Percentiles rank a stretch among this genome's conserved stretches.
Evolutionary conservation across 805 yeast species (phyloP).

Genomic region (Tetrapisispora fleetii): DNA sequence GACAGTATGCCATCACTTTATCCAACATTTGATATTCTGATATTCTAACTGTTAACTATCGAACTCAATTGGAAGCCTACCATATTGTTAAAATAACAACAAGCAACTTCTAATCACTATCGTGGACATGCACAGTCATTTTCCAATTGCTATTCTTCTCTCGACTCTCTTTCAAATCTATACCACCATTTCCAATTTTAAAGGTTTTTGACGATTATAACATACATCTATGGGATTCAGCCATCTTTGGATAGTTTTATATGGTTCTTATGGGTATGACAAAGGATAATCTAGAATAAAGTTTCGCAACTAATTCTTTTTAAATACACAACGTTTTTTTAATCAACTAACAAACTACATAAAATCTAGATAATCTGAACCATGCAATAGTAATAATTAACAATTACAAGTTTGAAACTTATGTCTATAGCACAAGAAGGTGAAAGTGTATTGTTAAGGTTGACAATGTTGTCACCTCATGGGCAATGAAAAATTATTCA

Average conservation of each 20-base stretch:
- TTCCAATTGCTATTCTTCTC: neutral
- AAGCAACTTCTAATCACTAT: too few relatives aligned
- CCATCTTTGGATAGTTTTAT: constrained; percentile 44
- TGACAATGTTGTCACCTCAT: too few relatives aligned
- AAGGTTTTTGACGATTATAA: constrained; percentile 19
- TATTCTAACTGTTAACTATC: too few relatives aligned
- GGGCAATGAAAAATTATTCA: too few relatives aligned
- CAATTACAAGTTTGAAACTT: too few relatives aligned
- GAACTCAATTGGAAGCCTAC: too few relatives aligned
- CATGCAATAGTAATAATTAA: too few relatives aligned
- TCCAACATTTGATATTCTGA: too few relatives aligned
- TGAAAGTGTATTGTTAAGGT: neutral
- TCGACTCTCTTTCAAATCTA: neutral
- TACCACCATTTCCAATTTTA: neutral
- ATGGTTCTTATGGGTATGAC: neutral
- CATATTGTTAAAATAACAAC: too few relatives aligned
- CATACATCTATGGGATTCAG: constrained; percentile 98
- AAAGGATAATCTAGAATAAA: too few relatives aligned
- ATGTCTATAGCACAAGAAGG: neutral
- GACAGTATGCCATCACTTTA: too few relatives aligned
- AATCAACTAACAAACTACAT: neutral
- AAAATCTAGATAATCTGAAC: neutral
- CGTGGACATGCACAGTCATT: too few relatives aligned
- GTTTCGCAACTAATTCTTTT: neutral
- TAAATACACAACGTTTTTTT: neutral